phyloP scores from a whole-genome alignment of 306 rosid genomes.

The Trifolium repens region DNA sequence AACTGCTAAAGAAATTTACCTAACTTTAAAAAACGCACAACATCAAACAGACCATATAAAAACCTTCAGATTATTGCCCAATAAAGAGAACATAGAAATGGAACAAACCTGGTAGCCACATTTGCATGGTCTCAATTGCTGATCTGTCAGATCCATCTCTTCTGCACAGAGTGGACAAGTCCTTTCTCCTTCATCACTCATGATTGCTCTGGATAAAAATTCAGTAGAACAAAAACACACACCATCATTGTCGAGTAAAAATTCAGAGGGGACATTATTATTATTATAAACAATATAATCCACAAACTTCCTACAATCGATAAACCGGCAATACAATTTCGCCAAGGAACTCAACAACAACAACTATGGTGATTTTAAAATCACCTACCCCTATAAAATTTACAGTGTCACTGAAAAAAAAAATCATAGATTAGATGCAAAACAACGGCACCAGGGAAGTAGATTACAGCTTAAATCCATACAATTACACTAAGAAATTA shows the following conservation, averaged over 20 bases:
- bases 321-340: neutral
- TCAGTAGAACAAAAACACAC: slow-evolving; percentile 7
- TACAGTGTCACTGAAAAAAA: neutral
- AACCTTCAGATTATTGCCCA: slow-evolving; percentile 15
- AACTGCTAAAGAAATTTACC: slow-evolving; percentile 10
- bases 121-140: slow-evolving; percentile 96
- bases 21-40: neutral
- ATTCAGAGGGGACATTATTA: neutral
- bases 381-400: slow-evolving; percentile 7
- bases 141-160: slow-evolving; percentile 99
- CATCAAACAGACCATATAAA: slow-evolving; percentile 15
- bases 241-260: slow-evolving; percentile 19
- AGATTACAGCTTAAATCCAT: slow-evolving; percentile 28
- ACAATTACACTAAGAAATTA: neutral
- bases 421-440: neutral
- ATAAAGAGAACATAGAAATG: slow-evolving; percentile 26
- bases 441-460: slow-evolving; percentile 4
- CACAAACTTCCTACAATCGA: slow-evolving; percentile 2
- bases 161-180: slow-evolving; percentile 98
- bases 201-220: slow-evolving; percentile 58
- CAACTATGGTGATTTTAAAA: neutral
- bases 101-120: slow-evolving; percentile 86
- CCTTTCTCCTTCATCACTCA: slow-evolving; percentile 97
- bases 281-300: slow-evolving; percentile 5
- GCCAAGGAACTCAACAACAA: neutral